Percentiles rank a stretch among this genome's conserved stretches.
Evolutionary conservation across 192 early-diverging fungal species (phyloP).

Genomic region (Entomortierella lignicola): DNA sequence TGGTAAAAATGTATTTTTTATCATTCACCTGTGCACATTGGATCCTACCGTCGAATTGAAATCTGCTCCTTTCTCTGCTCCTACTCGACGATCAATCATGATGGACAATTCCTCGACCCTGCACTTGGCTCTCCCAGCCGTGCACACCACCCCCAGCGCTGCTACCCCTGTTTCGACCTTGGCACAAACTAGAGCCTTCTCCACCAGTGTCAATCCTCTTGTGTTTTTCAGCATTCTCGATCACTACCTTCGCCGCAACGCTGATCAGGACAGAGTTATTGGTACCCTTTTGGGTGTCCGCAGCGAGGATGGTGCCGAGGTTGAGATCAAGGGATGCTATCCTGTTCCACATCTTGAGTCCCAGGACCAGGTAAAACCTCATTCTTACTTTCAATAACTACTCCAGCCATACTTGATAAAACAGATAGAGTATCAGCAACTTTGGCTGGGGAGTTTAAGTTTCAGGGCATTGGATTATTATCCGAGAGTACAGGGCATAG

Average conservation of each 20-base stretch:
- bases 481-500: not conserved
- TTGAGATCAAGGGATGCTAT: conserved; percentile 92
- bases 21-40: not conserved
- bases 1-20: not conserved
- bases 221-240: conserved; percentile 94
- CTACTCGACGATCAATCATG: conserved; percentile 22
- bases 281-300: conserved; percentile 92
- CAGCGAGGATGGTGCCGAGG: conserved; percentile 87
- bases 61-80: not conserved
- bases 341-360: conserved; percentile 84
- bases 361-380: conserved; percentile 67
- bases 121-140: conserved; percentile 52
- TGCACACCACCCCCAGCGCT: conserved; percentile 50
- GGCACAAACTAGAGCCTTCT: conserved; percentile 63
- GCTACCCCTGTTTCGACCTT: conserved; percentile 28
- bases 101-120: conserved; percentile 53
- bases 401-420: too few species aligned
- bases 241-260: conserved; percentile 89
- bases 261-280: conserved; percentile 85
- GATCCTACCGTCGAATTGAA: conserved; percentile 10
- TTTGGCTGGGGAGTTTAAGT: not conserved
- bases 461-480: not conserved
- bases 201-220: conserved; percentile 77
- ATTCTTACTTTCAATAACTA: too few species aligned
- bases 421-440: not conserved